Base-by-base conservation (phyloP, 768 basidiomycete genomes). In the Mycena venus region DNA sequence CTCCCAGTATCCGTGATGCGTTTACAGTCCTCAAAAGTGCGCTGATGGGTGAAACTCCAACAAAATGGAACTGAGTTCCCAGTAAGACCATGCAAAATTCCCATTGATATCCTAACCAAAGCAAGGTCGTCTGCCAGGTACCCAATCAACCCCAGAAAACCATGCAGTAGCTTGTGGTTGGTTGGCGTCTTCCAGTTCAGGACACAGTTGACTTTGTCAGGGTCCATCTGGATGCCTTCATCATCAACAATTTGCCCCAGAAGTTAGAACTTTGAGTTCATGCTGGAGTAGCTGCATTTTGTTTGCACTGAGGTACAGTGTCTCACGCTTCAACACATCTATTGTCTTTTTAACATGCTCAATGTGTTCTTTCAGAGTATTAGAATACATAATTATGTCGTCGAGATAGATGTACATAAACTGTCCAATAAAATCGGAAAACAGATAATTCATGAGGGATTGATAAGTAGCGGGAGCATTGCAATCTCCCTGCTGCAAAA, bases 351-450 rank as follows among this genome's bases (percentile, higher is more conserved):
- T 67, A 0, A 86, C 80, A 77, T 87, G 79, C 7, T 70, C 21
- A 8, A 79, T 59, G 63, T 88, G 86, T n/a, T 85, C 83, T 17
- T 81, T 83, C 0, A 85, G n/a, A 0, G 83, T 77, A 17, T 86
- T 51, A 0, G 86, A 88, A 72, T 82, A 88, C n/a, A 88, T 82
- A 15, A 88, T 76, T 31, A 88, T 79, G 11, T 88, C 79, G 10
- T 88, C 79, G 1, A 78, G 60, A 3, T 68, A 44, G 2, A 84
- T 75, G 44, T 85, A 80, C 58, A 83, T 79, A 60, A 83, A 80
- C 4, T 70, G 61, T 0, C 86, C 86, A 44, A 89, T 83, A 32
- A 75, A 80, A 0, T 77, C 36, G 0, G 74, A 72, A n/a, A n/a
- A n/a, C n/a, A n/a, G n/a, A n/a, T n/a, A n/a, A n/a, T n/a, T n/a